These are phyloP conservation scores for Vanrija pseudolonga DNA, from an alignment of 1,284 basidiomycete species.

Conservation along the genomic window DNA sequence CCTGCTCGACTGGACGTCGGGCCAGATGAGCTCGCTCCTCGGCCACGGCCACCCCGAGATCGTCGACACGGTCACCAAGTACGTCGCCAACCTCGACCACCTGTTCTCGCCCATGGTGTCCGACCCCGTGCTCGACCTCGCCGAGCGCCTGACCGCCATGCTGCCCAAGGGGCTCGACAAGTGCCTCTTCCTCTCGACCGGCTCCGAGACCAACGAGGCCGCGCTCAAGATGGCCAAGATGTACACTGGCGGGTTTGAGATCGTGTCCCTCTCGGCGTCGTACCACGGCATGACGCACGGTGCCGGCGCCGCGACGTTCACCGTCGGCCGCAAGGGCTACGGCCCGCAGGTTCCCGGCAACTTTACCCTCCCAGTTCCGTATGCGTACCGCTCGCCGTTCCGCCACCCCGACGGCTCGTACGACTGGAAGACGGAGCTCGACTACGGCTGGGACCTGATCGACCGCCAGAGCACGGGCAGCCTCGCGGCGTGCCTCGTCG, in stretches of 20 bases:
- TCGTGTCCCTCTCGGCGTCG: constrained; percentile 29
- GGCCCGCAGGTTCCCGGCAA: constrained; percentile 34
- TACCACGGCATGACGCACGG: constrained; percentile 40
- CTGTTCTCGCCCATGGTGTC: constrained; percentile 34
- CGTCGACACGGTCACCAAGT: constrained; percentile 20
- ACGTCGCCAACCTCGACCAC: constrained; percentile 34
- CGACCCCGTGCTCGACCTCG: constrained; percentile 31
- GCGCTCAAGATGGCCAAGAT: constrained; percentile 42
- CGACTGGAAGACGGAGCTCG: constrained; percentile 41
- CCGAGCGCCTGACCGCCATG: constrained; percentile 21
- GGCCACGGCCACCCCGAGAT: constrained; percentile 41
- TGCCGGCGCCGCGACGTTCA: constrained; percentile 35
- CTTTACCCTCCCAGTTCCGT: constrained; percentile 24
- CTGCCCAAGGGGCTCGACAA: constrained; percentile 26
- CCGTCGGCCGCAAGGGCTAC: constrained; percentile 30
- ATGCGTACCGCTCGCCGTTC: constrained; percentile 35
- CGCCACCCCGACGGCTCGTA: constrained; percentile 30
- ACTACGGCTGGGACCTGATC: constrained; percentile 39
- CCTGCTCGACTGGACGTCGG: constrained; percentile 40
- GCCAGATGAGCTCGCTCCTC: constrained; percentile 34
- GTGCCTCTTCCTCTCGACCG: constrained; percentile 35
- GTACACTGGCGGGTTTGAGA: constrained; percentile 37
- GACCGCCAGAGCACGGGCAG: constrained; percentile 32
- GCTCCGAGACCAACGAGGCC: constrained; percentile 34
- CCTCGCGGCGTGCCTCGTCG: constrained; percentile 44